Base-by-base conservation (phyloP, 2,329 filamentous ascomycete genomes). In the Diaporthe eres region DNA sequence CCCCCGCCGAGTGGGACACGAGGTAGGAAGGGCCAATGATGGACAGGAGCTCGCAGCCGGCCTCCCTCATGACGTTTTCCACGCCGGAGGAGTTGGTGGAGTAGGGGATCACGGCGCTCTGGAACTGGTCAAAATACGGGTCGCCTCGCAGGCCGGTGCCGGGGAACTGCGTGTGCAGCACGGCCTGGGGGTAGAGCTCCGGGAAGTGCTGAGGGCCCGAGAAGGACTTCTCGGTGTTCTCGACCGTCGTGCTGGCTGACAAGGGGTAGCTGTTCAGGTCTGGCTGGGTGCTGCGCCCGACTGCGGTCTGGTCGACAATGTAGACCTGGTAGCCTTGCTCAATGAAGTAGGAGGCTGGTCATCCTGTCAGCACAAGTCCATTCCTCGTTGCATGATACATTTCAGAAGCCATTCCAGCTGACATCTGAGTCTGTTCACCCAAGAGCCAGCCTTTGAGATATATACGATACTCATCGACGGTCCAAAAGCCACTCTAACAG, bases 121-220 rank as follows among this genome's bases (percentile, higher is more conserved):
- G 87, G 78, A 88, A 88, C 6, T 83, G 81, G 78, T 89, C 87
- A 77, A 90, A 90, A 13, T 81, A 81, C 1, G 84, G 77, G 77
- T 90, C 87, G 12, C 87, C 86, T 13, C 77, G 76, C 51, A 79
- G 78, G 3, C 81, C 81, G 12, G 79, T 80, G 37, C 82, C 82
- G 13, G 82, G 82, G 81, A 82, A 83, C 71, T 83, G 82, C 0
- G 82, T 82, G 75, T 83, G 82, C 31, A 82, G 75, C 67, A 78
- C 78, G 34, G 82, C 81, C 75, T 83, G 82, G 2, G 82, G 82
- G 78, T 82, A 83, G 49, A 70, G 65, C 22, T 80, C 78, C 58
- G 78, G 74, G 71, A 78, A 79, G 53, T 77, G 77, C 74, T 80
- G 75, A 13, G 79, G 76, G 42, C 79, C 77, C 2, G 81, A 81